Conservation (phyloP, 2,329 filamentous ascomycete species). For the Coniochaeta sp. region DNA sequence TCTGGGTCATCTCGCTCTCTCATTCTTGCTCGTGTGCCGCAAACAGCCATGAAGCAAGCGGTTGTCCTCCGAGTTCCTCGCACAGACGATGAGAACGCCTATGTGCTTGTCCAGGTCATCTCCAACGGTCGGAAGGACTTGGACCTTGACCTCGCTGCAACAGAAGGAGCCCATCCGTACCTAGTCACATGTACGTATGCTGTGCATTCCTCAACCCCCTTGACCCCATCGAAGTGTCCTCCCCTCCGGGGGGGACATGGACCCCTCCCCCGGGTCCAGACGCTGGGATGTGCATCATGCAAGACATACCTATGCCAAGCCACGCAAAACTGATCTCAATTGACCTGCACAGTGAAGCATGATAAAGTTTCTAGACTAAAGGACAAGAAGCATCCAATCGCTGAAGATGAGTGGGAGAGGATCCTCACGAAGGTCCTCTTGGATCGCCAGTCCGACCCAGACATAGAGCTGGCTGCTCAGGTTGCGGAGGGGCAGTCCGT, state of each 20-base stretch:
- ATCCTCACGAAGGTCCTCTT: conserved; percentile 53
- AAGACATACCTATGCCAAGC: neutral
- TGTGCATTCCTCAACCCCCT: neutral
- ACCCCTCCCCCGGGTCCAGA: neutral
- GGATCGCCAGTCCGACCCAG: conserved; percentile 35
- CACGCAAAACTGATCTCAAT: neutral
- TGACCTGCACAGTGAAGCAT: conserved; percentile 46
- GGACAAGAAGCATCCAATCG: conserved; percentile 44
- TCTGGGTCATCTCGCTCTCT: neutral
- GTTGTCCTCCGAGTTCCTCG: conserved; percentile 52
- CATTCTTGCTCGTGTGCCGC: neutral
- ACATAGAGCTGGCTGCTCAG: conserved; percentile 53
- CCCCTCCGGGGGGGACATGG: neutral
- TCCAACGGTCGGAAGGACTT: conserved; percentile 41
- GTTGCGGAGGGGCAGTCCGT: conserved; percentile 45
- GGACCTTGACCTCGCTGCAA: conserved; percentile 61
- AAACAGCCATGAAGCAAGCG: conserved; percentile 9
- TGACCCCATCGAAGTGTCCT: neutral
- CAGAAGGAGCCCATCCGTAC: conserved; percentile 58
- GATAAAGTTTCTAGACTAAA: conserved; percentile 44
- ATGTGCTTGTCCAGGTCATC: conserved; percentile 54
- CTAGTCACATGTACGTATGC: conserved; percentile 44
- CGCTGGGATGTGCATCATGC: conserved; percentile 5
- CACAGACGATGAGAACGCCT: conserved; percentile 37
- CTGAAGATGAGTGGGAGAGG: conserved; percentile 58